Percentiles rank a stretch among this genome's conserved stretches.
phyloP scores from a whole-genome alignment of 176 grass and related monocot species.

The Triticum aestivum region DNA sequence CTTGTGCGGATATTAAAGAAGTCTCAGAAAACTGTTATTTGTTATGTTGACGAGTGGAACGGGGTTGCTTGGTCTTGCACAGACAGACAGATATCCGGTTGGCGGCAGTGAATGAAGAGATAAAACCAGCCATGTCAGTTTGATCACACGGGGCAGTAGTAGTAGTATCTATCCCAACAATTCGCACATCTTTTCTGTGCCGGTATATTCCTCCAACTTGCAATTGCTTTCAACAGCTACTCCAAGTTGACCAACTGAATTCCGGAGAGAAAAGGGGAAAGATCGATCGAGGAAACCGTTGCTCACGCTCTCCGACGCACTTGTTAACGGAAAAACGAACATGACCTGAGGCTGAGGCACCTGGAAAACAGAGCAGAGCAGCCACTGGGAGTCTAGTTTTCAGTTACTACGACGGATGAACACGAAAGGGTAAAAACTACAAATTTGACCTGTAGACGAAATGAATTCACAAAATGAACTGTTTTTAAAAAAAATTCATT shows the following conservation, averaged over 20 bases:
- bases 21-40: not conserved
- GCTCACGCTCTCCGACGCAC: not conserved
- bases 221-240: not conserved
- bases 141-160: not conserved
- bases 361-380: not conserved
- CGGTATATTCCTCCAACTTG: not conserved
- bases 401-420: not conserved
- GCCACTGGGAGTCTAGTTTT: not conserved
- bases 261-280: not conserved
- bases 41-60: not conserved
- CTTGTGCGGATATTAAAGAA: not conserved
- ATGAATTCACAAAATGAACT: too few relatives aligned
- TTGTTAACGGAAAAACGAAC: slow-evolving; percentile 23
- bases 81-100: not conserved
- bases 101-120: slow-evolving; percentile 9
- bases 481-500: too few relatives aligned
- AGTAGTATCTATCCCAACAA: not conserved
- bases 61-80: not conserved
- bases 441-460: too few relatives aligned
- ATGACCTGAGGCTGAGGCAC: not conserved
- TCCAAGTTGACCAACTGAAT: slow-evolving; percentile 36
- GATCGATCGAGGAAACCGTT: not conserved
- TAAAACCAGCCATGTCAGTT: slow-evolving; percentile 14
- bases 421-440: too few relatives aligned
- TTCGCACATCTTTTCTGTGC: not conserved